Conservation (phyloP, 306 rosid genomes). For the Cajanus cajan region DNA sequence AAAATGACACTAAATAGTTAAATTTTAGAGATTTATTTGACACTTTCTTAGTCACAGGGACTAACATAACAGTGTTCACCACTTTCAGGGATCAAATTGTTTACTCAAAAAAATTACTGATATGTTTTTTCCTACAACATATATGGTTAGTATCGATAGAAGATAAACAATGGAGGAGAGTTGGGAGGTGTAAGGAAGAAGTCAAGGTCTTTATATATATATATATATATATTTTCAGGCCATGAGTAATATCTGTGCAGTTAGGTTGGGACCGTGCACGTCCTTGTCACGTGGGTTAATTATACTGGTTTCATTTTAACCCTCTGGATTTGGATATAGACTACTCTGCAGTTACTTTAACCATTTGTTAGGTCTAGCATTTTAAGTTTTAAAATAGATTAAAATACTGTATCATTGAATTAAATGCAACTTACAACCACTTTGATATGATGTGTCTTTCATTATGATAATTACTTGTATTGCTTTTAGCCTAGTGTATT, state of each 20-base stretch:
- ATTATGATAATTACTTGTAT: neutral
- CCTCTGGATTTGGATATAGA: no score
- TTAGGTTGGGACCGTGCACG: conserved; percentile 24
- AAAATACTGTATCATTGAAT: neutral
- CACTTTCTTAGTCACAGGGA: no score
- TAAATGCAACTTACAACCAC: neutral
- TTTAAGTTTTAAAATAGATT: neutral
- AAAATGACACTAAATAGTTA: no score
- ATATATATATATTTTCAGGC: neutral
- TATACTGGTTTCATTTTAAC: neutral
- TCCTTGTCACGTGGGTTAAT: neutral
- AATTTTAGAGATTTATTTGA: no score
- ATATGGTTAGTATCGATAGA: neutral
- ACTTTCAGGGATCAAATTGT: no score
- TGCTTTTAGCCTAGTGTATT: neutral
- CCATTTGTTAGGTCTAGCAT: neutral
- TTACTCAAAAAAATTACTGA: neutral
- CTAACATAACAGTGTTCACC: no score
- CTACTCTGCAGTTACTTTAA: neutral
- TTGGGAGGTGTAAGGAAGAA: neutral
- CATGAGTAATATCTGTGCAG: conserved; percentile 13
- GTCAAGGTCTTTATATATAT: neutral
- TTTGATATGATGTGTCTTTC: neutral
- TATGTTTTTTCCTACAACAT: neutral
- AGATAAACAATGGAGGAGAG: neutral